phyloP scores from a whole-genome alignment of 2,329 filamentous ascomycete species.

The Colletotrichum somersetense region DNA sequence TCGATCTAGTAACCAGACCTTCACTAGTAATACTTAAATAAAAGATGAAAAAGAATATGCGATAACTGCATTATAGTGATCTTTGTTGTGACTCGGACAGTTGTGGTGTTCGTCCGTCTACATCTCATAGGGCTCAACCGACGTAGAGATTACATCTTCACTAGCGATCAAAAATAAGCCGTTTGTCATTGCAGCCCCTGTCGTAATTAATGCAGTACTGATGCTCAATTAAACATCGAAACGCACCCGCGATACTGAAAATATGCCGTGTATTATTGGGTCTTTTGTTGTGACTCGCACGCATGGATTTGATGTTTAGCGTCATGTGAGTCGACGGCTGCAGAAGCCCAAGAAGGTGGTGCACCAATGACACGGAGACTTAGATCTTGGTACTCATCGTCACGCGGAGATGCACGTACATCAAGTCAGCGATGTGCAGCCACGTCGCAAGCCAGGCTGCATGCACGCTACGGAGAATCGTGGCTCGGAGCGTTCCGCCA shows the following conservation, averaged over 20 bases:
- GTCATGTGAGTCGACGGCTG: background rate
- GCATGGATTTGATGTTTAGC: background rate
- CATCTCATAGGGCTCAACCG: too few species aligned
- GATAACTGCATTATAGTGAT: too few species aligned
- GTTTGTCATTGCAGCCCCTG: too few species aligned
- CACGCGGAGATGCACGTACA: background rate
- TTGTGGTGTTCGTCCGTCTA: too few species aligned
- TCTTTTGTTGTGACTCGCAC: background rate
- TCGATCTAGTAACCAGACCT: too few species aligned
- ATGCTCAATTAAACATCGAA: too few species aligned
- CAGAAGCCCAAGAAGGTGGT: background rate
- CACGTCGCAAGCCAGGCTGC: background rate
- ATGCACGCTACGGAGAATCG: background rate
- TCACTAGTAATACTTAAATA: too few species aligned
- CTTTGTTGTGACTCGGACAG: too few species aligned
- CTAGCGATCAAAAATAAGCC: too few species aligned
- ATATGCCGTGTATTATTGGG: background rate
- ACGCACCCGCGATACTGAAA: background rate
- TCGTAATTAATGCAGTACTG: too few species aligned
- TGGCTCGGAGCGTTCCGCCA: constrained; percentile 13
- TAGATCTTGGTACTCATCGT: background rate
- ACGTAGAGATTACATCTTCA: background rate
- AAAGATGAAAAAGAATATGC: too few species aligned
- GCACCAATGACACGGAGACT: background rate
- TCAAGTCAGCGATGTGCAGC: background rate